Percentiles rank a stretch among this genome's conserved stretches.
Evolutionary conservation across 306 rosid species (phyloP).

Genomic region (Cicer yamashitae): DNA sequence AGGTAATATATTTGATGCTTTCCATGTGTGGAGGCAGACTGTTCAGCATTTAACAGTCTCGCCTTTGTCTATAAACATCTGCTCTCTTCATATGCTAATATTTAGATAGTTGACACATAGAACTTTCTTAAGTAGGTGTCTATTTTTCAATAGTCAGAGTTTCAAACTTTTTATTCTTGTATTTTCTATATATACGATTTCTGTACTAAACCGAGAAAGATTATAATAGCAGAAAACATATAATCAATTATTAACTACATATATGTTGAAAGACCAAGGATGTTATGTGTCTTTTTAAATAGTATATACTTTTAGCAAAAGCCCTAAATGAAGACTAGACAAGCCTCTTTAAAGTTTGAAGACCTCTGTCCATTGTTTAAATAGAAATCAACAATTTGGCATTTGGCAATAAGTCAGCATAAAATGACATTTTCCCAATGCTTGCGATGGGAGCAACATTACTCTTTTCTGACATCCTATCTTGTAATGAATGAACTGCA

Average conservation of each 20-base stretch:
- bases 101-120: background rate
- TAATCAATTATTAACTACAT: too few relatives aligned
- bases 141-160: background rate
- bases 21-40: background rate
- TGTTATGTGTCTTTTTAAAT: too few relatives aligned
- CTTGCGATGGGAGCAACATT: background rate
- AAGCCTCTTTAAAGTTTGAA: background rate
- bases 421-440: background rate
- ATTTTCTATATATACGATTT: background rate
- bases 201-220: background rate
- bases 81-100: background rate
- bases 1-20: constrained; percentile 6
- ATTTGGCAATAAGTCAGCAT: background rate
- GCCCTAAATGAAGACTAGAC: background rate
- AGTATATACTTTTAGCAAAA: background rate
- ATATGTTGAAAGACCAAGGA: too few relatives aligned
- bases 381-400: background rate
- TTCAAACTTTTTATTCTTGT: background rate
- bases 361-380: background rate
- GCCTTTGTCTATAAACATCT: background rate
- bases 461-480: background rate
- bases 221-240: background rate
- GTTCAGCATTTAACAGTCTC: background rate
- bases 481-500: background rate
- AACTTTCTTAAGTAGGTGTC: constrained; percentile 11